These are phyloP conservation scores for Chenopodium suecicum DNA, from an alignment of 148 eudicot genomes.

Conservation along the genomic window DNA sequence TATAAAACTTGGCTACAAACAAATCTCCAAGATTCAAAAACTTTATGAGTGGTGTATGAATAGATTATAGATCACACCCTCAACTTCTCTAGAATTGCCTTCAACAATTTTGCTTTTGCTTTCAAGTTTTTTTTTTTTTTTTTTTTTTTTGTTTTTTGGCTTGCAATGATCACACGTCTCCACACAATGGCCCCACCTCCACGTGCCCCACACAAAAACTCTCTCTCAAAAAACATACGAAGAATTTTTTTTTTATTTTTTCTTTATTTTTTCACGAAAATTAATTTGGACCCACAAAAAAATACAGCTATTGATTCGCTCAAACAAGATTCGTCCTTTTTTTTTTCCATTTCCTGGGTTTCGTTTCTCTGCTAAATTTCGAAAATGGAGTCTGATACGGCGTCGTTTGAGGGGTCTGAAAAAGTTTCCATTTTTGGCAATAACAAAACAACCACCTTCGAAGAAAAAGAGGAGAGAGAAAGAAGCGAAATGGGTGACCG, in stretches of 20 bases:
- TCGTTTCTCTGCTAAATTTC: not conserved
- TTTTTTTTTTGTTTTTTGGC: not conserved
- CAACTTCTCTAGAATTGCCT: not conserved
- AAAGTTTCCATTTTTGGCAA: not conserved
- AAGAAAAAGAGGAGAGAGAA: not conserved
- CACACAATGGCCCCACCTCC: not conserved
- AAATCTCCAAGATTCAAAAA: too few species aligned
- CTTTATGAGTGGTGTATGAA: too few species aligned
- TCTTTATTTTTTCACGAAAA: not conserved
- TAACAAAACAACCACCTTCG: not conserved
- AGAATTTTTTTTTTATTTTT: too few species aligned
- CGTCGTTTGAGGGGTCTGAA: slow-evolving; percentile 12
- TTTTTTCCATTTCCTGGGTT: not conserved
- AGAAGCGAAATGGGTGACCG: not conserved
- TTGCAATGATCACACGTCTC: too few species aligned
- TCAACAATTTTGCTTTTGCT: not conserved
- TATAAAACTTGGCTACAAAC: too few species aligned
- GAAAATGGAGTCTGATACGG: slow-evolving; percentile 17
- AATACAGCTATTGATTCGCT: slow-evolving; percentile 6
- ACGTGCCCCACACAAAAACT: not conserved
- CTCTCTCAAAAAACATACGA: not conserved
- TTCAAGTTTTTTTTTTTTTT: not conserved
- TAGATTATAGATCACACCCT: not conserved
- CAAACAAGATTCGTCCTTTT: slow-evolving; percentile 7
- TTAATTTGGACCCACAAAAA: not conserved